phyloP scores from a whole-genome alignment of 371 early-diverging fungal species.

The Chytridium lagenaria region DNA sequence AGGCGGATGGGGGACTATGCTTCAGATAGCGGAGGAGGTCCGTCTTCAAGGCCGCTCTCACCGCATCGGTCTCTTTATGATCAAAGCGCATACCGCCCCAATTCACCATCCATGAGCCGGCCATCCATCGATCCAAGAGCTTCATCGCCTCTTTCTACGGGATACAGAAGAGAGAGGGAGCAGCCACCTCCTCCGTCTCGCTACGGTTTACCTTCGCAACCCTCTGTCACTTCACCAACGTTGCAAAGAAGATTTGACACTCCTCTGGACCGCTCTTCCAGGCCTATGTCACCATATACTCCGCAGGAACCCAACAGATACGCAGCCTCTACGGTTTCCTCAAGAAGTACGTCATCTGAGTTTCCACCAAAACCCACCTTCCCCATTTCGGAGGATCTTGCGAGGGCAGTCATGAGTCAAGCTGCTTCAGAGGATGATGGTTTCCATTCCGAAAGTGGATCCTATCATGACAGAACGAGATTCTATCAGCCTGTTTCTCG shows the following conservation, averaged over 20 bases:
- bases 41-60: not conserved
- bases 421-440: conserved; percentile 9
- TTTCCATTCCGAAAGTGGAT: not conserved
- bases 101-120: conserved; percentile 3
- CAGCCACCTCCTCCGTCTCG: not conserved
- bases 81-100: not conserved
- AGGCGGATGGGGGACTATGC: not conserved
- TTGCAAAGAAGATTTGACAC: not conserved
- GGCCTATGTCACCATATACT: conserved; percentile 17
- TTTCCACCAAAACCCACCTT: not conserved
- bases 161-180: not conserved
- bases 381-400: conserved; percentile 8
- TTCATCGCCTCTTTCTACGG: not conserved
- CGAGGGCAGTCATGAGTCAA: conserved; percentile 12
- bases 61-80: not conserved
- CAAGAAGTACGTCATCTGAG: conserved; percentile 4
- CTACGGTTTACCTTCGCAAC: not conserved
- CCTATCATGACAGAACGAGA: conserved; percentile 6
- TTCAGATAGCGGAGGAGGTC: not conserved
- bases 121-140: not conserved
- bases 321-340: not conserved
- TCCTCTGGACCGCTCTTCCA: not conserved
- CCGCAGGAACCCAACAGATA: conserved; percentile 6
- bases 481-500: not conserved
- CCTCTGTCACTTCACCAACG: conserved; percentile 1